Conservation (phyloP, 495 filamentous ascomycete species). For the Acidomyces sp. region DNA sequence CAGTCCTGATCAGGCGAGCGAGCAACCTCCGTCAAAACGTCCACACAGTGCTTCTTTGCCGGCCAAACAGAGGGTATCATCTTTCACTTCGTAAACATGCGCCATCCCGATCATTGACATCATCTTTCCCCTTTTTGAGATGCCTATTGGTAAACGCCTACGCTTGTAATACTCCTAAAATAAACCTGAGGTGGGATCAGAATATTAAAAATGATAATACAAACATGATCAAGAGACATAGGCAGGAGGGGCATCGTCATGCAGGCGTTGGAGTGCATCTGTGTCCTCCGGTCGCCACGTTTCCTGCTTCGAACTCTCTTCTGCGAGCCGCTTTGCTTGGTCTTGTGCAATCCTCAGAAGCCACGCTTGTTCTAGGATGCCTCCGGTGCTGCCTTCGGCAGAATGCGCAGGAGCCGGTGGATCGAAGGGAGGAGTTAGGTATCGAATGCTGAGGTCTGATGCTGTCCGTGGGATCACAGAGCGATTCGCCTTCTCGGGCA, state of each 20-base stretch:
- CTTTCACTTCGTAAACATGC: too few species aligned
- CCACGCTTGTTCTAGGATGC: constrained; percentile 71
- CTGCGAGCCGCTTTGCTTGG: constrained; percentile 71
- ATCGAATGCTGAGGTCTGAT: constrained; percentile 15
- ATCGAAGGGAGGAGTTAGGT: constrained; percentile 3
- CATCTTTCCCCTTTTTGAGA: too few species aligned
- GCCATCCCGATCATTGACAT: too few species aligned
- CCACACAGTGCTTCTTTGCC: too few species aligned
- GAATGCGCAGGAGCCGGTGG: background rate
- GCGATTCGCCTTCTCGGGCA: background rate
- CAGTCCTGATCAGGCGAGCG: too few species aligned
- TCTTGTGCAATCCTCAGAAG: constrained; percentile 84
- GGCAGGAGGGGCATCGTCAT: constrained; percentile 13
- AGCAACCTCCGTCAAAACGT: too few species aligned
- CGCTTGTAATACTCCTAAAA: too few species aligned
- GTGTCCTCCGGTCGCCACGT: background rate
- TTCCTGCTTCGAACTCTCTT: constrained; percentile 41
- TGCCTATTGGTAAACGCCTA: too few species aligned
- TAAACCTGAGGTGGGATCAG: too few species aligned
- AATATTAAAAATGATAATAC: too few species aligned
- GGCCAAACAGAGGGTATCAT: too few species aligned
- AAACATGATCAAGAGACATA: constrained; percentile 15
- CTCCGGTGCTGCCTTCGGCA: constrained; percentile 22
- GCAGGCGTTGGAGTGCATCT: background rate
- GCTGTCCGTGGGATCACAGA: constrained; percentile 5